Percentiles rank a stretch among this genome's conserved stretches.
Conservation (phyloP, 768 basidiomycete genomes). For the Naganishia vishniacii region DNA sequence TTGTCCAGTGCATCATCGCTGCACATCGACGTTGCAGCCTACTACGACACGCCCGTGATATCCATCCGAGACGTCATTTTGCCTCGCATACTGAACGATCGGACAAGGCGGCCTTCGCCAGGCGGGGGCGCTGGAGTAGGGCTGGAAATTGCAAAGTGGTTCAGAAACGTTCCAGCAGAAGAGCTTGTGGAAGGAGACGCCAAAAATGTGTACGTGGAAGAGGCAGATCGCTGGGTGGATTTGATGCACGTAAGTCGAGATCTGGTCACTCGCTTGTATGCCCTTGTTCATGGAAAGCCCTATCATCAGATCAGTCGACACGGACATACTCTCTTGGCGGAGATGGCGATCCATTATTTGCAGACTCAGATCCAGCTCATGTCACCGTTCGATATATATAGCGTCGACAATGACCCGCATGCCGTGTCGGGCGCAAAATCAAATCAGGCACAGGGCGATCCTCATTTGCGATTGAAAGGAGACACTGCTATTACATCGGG, state of each 20-base stretch:
- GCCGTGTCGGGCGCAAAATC: neutral
- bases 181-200: slow-evolving; percentile 13
- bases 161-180: slow-evolving; percentile 15
- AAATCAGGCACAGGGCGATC: too few species aligned
- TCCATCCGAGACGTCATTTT: slow-evolving; percentile 42
- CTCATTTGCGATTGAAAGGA: neutral
- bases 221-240: slow-evolving; percentile 29
- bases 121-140: slow-evolving; percentile 1
- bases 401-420: neutral
- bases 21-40: slow-evolving; percentile 44
- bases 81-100: slow-evolving; percentile 34
- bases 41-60: slow-evolving; percentile 44
- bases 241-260: slow-evolving; percentile 43
- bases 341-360: slow-evolving; percentile 23
- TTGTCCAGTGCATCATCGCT: slow-evolving; percentile 37
- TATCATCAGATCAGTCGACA: slow-evolving; percentile 25
- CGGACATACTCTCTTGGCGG: slow-evolving; percentile 16
- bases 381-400: neutral
- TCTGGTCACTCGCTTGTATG: too few species aligned
- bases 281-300: too few species aligned
- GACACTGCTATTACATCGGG: too few species aligned
- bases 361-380: slow-evolving; percentile 20
- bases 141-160: slow-evolving; percentile 24
- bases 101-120: neutral
- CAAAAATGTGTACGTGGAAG: slow-evolving; percentile 24